Evolutionary conservation across 768 basidiomycete genomes (phyloP).

Genomic region (Saitozyma podzolica): DNA sequence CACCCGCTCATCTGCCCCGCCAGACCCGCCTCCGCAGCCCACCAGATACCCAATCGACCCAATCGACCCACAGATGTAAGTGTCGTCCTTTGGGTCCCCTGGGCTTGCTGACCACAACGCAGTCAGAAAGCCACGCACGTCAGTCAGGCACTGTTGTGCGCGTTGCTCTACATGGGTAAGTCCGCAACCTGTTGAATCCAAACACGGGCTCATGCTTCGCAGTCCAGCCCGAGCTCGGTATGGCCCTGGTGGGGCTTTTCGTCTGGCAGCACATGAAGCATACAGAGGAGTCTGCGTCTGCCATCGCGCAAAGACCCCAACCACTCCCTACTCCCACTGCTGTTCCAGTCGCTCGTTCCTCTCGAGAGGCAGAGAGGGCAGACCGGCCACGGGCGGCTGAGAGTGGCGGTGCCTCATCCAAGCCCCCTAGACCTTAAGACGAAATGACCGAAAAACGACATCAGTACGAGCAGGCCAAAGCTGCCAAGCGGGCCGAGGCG

Average conservation of each 20-base stretch:
- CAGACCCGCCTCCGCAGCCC: no score
- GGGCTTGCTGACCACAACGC: conserved; percentile 3
- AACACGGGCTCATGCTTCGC: conserved; percentile 8
- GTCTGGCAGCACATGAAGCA: conserved; percentile 23
- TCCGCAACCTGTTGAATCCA: neutral
- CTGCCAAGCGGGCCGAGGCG: no score
- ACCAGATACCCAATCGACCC: neutral
- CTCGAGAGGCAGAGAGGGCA: no score
- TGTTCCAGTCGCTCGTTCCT: no score
- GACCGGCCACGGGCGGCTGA: no score
- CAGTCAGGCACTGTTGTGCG: conserved; percentile 29
- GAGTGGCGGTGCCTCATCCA: no score
- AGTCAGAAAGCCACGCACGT: conserved; percentile 36
- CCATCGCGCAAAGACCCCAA: no score
- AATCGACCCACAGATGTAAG: conserved; percentile 31
- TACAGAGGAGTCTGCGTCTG: neutral
- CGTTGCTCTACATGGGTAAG: conserved; percentile 29
- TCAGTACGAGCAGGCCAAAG: no score
- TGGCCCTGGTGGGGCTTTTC: conserved; percentile 28
- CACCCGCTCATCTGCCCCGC: neutral
- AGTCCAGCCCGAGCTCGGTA: conserved; percentile 32
- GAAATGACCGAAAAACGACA: no score
- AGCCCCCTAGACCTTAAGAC: no score
- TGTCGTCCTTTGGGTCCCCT: neutral
- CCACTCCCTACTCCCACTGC: no score